Conservation (phyloP, 257 asterid species). For the Solanum pimpinellifolium region DNA sequence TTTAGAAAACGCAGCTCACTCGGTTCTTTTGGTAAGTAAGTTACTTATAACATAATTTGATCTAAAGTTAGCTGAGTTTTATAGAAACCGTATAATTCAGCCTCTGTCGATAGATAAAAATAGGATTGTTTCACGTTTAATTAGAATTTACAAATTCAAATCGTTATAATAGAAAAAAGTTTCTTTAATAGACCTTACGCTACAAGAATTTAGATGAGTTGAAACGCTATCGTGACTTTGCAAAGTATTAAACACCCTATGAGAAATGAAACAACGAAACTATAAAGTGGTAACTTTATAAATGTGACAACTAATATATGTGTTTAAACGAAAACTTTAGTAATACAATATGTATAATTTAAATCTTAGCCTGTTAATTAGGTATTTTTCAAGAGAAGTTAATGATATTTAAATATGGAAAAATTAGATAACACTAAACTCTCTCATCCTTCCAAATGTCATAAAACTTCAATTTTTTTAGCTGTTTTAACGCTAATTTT, state of each 20-base stretch:
- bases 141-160: fast-evolving
- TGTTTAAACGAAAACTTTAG: not conserved
- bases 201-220: fast-evolving
- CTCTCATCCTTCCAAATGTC: not conserved
- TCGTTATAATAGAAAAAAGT: fast-evolving
- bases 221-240: not conserved
- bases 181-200: not conserved
- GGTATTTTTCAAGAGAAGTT: not conserved
- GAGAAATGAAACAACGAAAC: no score
- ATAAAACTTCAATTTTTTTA: not conserved
- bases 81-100: no score
- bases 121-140: not conserved
- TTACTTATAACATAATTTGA: not conserved
- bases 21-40: not conserved
- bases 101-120: not conserved
- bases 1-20: not conserved
- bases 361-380: not conserved
- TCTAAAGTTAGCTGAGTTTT: not conserved
- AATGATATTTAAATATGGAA: not conserved
- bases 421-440: not conserved
- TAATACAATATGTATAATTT: not conserved
- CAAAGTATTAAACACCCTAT: no score
- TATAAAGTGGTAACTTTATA: not conserved
- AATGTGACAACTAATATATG: not conserved
- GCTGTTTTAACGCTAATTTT: not conserved